Percentiles rank a stretch among this genome's conserved stretches.
Conservation (phyloP, 2,329 filamentous ascomycete genomes). For the Fusarium pininemorale region DNA sequence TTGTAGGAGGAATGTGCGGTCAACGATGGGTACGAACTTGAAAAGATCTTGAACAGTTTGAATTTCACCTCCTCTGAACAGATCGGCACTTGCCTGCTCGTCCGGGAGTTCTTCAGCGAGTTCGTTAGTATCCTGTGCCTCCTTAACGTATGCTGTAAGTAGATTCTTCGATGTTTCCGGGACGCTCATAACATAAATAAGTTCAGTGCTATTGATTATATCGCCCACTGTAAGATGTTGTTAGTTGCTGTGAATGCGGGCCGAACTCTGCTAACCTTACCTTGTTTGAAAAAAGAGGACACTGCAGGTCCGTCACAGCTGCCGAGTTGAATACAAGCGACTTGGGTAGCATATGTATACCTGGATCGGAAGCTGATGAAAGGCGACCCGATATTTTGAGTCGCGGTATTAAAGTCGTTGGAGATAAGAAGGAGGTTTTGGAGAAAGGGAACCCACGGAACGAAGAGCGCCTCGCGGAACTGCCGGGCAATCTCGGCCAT, state of each 20-base stretch:
- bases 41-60: neutral
- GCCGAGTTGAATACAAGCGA: neutral
- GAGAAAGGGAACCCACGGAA: neutral
- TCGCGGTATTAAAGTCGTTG: neutral
- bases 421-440: neutral
- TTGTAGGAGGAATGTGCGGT: neutral
- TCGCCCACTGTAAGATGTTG: neutral
- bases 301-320: neutral
- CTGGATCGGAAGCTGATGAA: neutral
- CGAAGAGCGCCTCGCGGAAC: neutral
- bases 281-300: neutral
- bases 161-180: neutral
- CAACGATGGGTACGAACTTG: neutral
- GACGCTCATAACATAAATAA: neutral
- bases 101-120: neutral
- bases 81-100: neutral
- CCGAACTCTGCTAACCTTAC: accelerated
- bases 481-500: neutral
- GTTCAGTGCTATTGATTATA: neutral
- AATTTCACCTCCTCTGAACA: neutral
- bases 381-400: neutral
- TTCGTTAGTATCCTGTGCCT: neutral
- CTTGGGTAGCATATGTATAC: neutral
- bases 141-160: neutral
- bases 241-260: neutral